phyloP scores from a whole-genome alignment of 352 stramenopile species.

The Phytopythium helicoides region DNA sequence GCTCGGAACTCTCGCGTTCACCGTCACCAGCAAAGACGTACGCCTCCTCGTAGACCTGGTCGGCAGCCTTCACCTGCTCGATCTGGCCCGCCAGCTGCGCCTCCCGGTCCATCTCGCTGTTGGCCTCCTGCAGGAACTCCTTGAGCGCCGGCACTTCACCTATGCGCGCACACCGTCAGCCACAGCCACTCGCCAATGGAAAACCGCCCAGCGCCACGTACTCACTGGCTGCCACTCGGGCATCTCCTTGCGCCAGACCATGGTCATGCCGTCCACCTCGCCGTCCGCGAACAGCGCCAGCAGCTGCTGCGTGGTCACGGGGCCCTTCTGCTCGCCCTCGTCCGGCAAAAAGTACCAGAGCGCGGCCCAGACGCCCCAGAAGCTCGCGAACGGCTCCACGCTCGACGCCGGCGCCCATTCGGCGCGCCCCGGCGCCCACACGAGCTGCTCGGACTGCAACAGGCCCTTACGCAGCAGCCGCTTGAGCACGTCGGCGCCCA shows the following conservation, averaged over 20 bases:
- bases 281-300: conserved; percentile 60
- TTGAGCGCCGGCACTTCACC: conserved; percentile 57
- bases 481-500: conserved; percentile 58
- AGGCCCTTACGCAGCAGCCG: conserved; percentile 65
- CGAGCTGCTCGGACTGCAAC: conserved; percentile 57
- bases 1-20: too few relatives aligned
- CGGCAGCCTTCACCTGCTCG: conserved; percentile 29
- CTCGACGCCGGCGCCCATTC: conserved; percentile 50
- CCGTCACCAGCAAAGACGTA: too few relatives aligned
- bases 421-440: conserved; percentile 63
- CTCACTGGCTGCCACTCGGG: conserved; percentile 54
- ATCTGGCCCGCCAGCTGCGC: conserved; percentile 42
- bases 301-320: conserved; percentile 53
- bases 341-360: conserved; percentile 65
- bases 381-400: conserved; percentile 46
- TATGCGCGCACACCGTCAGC: conserved; percentile 14
- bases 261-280: conserved; percentile 67
- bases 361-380: conserved; percentile 52
- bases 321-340: conserved; percentile 23
- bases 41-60: conserved; percentile 59
- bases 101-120: conserved; percentile 57
- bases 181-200: too few relatives aligned
- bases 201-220: too few relatives aligned
- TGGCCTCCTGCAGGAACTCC: conserved; percentile 70
- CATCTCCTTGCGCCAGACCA: conserved; percentile 60